Evolutionary conservation across 768 basidiomycete genomes (phyloP), one percentile per base, ranked within the genome.

Genomic region (Cyclocybe cylindracea): DNA sequence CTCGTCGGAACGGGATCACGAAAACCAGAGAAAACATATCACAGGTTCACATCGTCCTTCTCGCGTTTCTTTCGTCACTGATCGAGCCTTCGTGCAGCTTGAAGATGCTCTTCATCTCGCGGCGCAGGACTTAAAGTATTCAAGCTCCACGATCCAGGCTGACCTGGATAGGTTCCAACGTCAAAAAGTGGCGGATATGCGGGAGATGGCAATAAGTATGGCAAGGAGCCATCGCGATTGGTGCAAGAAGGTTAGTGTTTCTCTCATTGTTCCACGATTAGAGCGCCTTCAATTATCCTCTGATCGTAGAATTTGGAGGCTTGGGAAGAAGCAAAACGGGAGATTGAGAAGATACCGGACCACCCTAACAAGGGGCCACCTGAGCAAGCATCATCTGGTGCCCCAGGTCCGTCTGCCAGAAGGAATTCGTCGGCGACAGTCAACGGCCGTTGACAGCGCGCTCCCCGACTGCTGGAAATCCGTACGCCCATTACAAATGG

Each of bases 111-210:
- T 97, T 55, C 94, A 98, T 69, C 77, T 94, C 31, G 83, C 93
- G 4, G 91, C 90, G 1, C 91, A 93, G 63, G 97, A 99, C 70
- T 78, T 99, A 40, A 96, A 98, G 65, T 98, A 96, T 69, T 91
- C 96, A 0, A 94, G 91, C 60, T 90, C 88, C 39, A 98, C 95
- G 16, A 94, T 99, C 47, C 97, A 99, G 68, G 92, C 93, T 11
- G 97, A 99, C 72, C 75, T 99, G 57, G 97, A 99, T 71, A 84
- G 97, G 44, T 99, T 99, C 72, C 97, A 99, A 67, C 83, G 97
- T 18, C 97, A 98, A 75, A 99, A 99, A 67, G 97, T 99, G 3
- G 93, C 94, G 6, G 97, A 99, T 73, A 59, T 98, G 59, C 77
- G 94, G 35, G 92, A 96, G 67, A 94, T 99, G 94, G 75, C 88